phyloP scores from a whole-genome alignment of 2,329 filamentous ascomycete species.

The Fusarium sp. region DNA sequence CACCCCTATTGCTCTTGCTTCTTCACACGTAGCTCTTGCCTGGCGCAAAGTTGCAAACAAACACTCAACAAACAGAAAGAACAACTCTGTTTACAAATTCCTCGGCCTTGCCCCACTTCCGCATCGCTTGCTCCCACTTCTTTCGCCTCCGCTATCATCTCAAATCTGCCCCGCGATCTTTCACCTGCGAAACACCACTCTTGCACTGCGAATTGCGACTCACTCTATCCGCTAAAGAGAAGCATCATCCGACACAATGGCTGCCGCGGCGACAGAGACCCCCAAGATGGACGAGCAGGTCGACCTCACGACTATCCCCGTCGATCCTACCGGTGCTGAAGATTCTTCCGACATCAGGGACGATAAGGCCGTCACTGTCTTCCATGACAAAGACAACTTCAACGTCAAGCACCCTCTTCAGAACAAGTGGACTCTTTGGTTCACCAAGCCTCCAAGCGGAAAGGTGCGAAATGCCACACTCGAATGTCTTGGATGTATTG shows the following conservation, averaged over 20 bases:
- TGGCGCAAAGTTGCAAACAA: constrained; percentile 51
- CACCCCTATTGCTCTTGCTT: constrained; percentile 30
- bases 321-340: constrained; percentile 69
- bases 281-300: constrained; percentile 63
- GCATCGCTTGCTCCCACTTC: constrained; percentile 35
- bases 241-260: constrained; percentile 47
- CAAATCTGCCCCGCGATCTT: constrained; percentile 45
- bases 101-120: constrained; percentile 34
- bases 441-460: constrained; percentile 96
- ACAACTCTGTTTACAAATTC: constrained; percentile 41
- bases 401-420: constrained; percentile 99
- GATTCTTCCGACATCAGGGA: constrained; percentile 60
- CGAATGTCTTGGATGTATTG: constrained; percentile 1
- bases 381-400: constrained; percentile 99
- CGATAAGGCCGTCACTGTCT: constrained; percentile 84
- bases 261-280: constrained; percentile 47
- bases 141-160: constrained; percentile 35
- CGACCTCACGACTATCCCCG: constrained; percentile 73
- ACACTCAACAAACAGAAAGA: constrained; percentile 35
- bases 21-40: constrained; percentile 46
- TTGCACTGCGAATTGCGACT: constrained; percentile 22
- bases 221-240: constrained; percentile 2
- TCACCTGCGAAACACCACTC: constrained; percentile 24
- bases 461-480: constrained; percentile 68
- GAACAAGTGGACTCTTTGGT: constrained; percentile 99